Percentiles rank a stretch among this genome's conserved stretches.
Conservation (phyloP, 495 filamentous ascomycete genomes). For the Podospora conica region DNA sequence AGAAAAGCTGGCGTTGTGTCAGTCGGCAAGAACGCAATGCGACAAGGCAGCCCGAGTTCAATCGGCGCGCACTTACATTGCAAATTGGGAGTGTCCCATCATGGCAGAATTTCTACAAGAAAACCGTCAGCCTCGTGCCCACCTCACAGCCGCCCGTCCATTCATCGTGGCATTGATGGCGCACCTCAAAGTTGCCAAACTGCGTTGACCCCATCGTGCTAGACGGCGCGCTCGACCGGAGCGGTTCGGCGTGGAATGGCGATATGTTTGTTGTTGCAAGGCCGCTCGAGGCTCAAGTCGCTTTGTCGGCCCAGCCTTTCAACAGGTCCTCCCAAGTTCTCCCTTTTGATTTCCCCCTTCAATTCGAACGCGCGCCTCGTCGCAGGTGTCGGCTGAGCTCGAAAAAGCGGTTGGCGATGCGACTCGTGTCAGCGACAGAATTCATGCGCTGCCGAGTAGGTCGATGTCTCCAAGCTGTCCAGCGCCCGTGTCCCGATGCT, state of each 20-base stretch:
- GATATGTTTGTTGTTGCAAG: slow-evolving; percentile 5
- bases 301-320: background rate
- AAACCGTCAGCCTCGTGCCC: slow-evolving; percentile 17
- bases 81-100: slow-evolving; percentile 93
- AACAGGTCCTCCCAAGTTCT: background rate
- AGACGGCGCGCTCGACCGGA: slow-evolving; percentile 25
- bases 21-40: background rate
- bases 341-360: slow-evolving; percentile 1
- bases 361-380: slow-evolving; percentile 1
- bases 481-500: background rate
- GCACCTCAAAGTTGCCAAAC: slow-evolving; percentile 87
- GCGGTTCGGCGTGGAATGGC: slow-evolving; percentile 7
- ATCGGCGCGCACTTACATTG: slow-evolving; percentile 64
- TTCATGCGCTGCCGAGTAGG: slow-evolving; percentile 7
- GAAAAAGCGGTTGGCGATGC: slow-evolving; percentile 1
- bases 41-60: background rate
- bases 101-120: slow-evolving; percentile 78
- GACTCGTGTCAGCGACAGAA: slow-evolving; percentile 10
- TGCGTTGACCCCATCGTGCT: slow-evolving; percentile 60
- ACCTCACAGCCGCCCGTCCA: background rate
- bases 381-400: background rate
- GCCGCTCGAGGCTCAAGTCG: background rate
- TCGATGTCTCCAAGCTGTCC: background rate
- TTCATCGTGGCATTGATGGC: slow-evolving; percentile 25
- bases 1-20: slow-evolving; percentile 46